Conservation (phyloP, 805 yeast species). For the Teunomyces atbi region DNA sequence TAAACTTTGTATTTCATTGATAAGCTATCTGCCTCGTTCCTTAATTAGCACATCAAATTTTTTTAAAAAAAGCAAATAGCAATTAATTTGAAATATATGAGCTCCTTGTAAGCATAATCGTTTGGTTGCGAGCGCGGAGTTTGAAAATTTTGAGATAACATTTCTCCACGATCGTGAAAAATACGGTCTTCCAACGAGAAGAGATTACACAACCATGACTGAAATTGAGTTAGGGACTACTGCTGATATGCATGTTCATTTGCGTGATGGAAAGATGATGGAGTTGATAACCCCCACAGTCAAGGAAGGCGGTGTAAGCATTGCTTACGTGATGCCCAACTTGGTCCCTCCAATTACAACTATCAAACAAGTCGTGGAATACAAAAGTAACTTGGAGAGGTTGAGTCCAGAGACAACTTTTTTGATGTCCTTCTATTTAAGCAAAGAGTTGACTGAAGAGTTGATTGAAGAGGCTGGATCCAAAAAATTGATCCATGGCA, state of each 20-base stretch:
- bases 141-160: not conserved
- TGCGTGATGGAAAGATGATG: slow-evolving; percentile 94
- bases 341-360: slow-evolving; percentile 88
- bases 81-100: not conserved
- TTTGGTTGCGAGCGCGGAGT: not conserved
- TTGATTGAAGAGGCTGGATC: slow-evolving; percentile 76
- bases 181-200: not conserved
- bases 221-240: slow-evolving; percentile 62
- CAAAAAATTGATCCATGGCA: slow-evolving; percentile 71
- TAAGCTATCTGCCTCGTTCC: too few relatives aligned
- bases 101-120: not conserved
- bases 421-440: slow-evolving; percentile 85
- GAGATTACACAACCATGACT: not conserved
- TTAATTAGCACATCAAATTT: too few relatives aligned
- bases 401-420: slow-evolving; percentile 83
- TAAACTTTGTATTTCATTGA: too few relatives aligned
- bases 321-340: slow-evolving; percentile 96
- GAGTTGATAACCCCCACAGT: slow-evolving; percentile 88
- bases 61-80: too few relatives aligned
- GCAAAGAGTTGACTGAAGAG: slow-evolving; percentile 80
- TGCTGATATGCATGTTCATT: slow-evolving; percentile 94
- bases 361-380: slow-evolving; percentile 65
- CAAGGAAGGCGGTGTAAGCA: slow-evolving; percentile 83
- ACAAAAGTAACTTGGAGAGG: slow-evolving; percentile 59
- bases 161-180: not conserved